Percentiles rank a stretch among this genome's conserved stretches.
These are phyloP conservation scores for Tetrahymena elliotti DNA, from an alignment of 73 alveolate species.

Conservation along the genomic window DNA sequence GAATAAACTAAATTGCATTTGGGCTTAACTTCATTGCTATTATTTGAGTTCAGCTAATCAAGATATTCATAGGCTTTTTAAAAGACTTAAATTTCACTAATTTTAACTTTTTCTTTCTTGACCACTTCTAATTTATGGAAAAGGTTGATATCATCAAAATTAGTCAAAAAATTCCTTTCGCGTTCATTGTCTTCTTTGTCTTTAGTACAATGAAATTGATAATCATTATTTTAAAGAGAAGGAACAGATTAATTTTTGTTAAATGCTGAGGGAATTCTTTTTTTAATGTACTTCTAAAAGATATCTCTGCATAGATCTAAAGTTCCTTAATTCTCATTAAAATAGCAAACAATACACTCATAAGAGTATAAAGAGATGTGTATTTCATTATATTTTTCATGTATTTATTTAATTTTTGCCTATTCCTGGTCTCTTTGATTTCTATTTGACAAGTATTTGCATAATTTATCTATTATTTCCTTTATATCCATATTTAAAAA, in stretches of 20 bases:
- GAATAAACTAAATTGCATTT: not conserved
- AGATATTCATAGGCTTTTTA: not conserved
- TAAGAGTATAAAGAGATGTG: not conserved
- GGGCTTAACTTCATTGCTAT: not conserved
- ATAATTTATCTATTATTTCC: not conserved
- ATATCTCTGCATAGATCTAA: not conserved
- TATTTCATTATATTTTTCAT: not conserved
- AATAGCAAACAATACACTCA: not conserved
- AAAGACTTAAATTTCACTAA: not conserved
- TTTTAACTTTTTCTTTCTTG: not conserved
- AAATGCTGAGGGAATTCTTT: not conserved
- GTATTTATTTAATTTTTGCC: not conserved
- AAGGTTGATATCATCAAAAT: not conserved
- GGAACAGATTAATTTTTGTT: not conserved
- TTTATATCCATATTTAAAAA: not conserved
- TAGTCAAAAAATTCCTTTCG: not conserved
- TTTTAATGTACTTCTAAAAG: not conserved
- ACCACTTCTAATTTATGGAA: not conserved
- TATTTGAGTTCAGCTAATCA: not conserved
- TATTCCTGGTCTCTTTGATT: not conserved
- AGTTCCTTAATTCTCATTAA: not conserved
- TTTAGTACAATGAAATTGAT: not conserved
- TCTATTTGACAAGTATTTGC: not conserved
- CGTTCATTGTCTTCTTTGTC: not conserved
- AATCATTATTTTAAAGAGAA: not conserved